These are phyloP conservation scores for Aspergillus aculeatus DNA, from an alignment of 2,329 filamentous ascomycete species.

Conservation along the genomic window DNA sequence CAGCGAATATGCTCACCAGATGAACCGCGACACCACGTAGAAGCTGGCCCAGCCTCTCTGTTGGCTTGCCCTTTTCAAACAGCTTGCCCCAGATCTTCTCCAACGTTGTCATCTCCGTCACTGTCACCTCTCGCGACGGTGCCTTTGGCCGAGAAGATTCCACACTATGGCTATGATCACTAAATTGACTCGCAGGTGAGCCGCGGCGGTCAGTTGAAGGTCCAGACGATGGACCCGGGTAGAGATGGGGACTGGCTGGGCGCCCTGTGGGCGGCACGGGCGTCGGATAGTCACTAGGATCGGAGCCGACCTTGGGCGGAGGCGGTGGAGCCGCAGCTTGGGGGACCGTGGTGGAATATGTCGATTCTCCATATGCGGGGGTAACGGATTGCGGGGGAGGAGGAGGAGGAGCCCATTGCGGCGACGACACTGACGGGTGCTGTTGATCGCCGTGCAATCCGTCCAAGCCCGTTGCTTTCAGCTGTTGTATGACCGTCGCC, in stretches of 20 bases:
- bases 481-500: slow-evolving; percentile 57
- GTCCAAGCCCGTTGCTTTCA: slow-evolving; percentile 49
- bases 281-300: slow-evolving; percentile 19
- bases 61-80: slow-evolving; percentile 68
- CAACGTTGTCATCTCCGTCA: slow-evolving; percentile 56
- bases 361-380: slow-evolving; percentile 16
- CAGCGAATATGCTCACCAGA: slow-evolving; percentile 54
- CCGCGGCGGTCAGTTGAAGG: slow-evolving; percentile 28
- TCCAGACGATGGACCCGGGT: slow-evolving; percentile 22
- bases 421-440: slow-evolving; percentile 20
- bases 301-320: slow-evolving; percentile 7
- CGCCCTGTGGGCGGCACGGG: slow-evolving; percentile 21
- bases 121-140: slow-evolving; percentile 40
- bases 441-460: slow-evolving; percentile 27
- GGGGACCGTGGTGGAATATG: slow-evolving; percentile 20
- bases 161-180: slow-evolving; percentile 31
- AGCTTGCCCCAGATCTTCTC: slow-evolving; percentile 75
- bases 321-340: slow-evolving; percentile 22
- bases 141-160: slow-evolving; percentile 36
- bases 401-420: slow-evolving; percentile 22
- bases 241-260: slow-evolving; percentile 22
- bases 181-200: slow-evolving; percentile 38
- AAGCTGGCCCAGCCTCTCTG: slow-evolving; percentile 67
- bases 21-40: slow-evolving; percentile 71
- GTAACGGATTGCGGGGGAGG: slow-evolving; percentile 7